These are phyloP conservation scores for Tetracentron sinense DNA, from an alignment of 164 flowering plant genomes.

Conservation along the genomic window DNA sequence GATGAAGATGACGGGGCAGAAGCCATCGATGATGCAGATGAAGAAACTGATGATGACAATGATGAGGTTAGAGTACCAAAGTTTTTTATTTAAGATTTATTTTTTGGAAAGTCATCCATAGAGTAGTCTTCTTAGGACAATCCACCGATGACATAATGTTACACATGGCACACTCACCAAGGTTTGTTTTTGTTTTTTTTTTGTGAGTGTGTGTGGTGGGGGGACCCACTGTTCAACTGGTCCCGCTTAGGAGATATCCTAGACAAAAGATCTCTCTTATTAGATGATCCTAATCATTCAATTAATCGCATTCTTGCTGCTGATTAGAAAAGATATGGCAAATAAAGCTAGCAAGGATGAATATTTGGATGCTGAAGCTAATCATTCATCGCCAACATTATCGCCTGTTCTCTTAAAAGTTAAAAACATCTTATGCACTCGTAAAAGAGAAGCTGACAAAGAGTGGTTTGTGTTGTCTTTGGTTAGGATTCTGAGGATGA, in stretches of 20 bases:
- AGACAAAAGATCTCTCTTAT: not conserved
- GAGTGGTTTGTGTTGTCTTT: not conserved
- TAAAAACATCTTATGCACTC: not conserved
- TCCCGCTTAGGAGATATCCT: not conserved
- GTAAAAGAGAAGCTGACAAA: not conserved
- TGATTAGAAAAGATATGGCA: too few species aligned
- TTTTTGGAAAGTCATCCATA: not conserved
- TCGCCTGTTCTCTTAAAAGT: too few species aligned
- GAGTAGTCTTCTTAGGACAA: not conserved
- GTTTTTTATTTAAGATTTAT: conserved; percentile 3
- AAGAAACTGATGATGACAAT: conserved; percentile 27
- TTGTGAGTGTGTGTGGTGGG: too few species aligned
- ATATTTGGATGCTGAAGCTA: too few species aligned
- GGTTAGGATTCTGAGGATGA: conserved; percentile 71
- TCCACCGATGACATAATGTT: too few species aligned
- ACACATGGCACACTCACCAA: too few species aligned
- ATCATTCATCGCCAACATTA: too few species aligned
- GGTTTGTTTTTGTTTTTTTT: too few species aligned
- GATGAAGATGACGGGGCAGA: conserved; percentile 28
- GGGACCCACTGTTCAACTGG: not conserved
- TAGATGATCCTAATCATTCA: not conserved
- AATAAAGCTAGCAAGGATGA: not conserved
- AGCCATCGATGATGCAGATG: conserved; percentile 26
- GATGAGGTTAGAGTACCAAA: conserved; percentile 40
- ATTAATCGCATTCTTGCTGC: too few species aligned